Percentiles rank a stretch among this genome's conserved stretches.
Conservation (phyloP, 1,284 basidiomycete genomes). For the Sporisorium sorghi region DNA sequence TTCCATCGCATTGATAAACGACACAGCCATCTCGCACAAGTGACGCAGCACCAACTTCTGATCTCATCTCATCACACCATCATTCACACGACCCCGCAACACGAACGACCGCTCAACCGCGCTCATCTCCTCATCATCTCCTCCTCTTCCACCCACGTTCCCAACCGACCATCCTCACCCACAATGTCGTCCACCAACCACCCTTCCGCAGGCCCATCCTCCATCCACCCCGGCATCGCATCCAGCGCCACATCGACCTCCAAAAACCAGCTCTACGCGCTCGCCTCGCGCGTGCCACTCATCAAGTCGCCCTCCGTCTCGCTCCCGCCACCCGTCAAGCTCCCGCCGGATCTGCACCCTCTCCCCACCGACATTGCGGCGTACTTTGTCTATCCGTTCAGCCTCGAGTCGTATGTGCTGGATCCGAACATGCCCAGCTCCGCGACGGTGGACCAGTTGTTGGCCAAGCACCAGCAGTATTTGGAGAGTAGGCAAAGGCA, state of each 20-base stretch:
- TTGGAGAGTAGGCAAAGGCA: slow-evolving; percentile 27
- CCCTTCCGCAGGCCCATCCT: background rate
- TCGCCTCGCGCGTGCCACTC: slow-evolving; percentile 50
- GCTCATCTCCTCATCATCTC: background rate
- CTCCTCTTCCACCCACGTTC: no score
- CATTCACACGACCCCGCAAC: background rate
- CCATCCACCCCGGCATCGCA: background rate
- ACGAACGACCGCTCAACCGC: background rate
- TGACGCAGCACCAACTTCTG: background rate
- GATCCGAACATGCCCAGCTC: slow-evolving; percentile 41
- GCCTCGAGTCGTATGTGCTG: slow-evolving; percentile 58
- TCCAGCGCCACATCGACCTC: background rate
- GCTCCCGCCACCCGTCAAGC: slow-evolving; percentile 31
- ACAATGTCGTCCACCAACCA: slow-evolving; percentile 12
- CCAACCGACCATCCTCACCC: no score
- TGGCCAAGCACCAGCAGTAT: slow-evolving; percentile 33
- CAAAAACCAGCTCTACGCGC: slow-evolving; percentile 45
- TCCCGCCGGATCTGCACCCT: slow-evolving; percentile 53
- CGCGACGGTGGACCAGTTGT: slow-evolving; percentile 27
- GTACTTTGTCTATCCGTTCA: slow-evolving; percentile 64
- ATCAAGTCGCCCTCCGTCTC: slow-evolving; percentile 57
- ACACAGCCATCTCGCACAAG: no score
- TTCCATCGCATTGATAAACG: background rate
- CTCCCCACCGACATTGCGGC: slow-evolving; percentile 55
- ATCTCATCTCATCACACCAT: no score